A percentile compares a stretch with the other conserved stretches of the same genome.
Conservation (phyloP, 495 filamentous ascomycete species). For the Platismatia glauca region DNA sequence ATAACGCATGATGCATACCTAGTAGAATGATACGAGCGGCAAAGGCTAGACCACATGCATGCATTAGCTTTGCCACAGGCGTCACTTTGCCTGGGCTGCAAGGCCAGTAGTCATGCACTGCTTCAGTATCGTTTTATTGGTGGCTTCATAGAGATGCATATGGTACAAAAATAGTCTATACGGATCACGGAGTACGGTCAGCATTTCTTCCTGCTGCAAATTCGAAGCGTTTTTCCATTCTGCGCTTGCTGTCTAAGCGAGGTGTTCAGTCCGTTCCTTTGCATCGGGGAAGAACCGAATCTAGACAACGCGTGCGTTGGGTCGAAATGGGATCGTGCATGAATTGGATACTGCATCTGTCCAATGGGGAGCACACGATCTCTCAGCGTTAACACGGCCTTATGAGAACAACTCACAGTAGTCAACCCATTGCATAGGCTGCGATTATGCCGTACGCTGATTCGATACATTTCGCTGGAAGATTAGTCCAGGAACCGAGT, state of each 20-base stretch:
- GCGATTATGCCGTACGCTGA: not conserved
- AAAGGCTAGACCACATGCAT: constrained; percentile 1
- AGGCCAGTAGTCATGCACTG: not conserved
- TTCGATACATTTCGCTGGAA: not conserved
- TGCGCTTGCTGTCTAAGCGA: not conserved
- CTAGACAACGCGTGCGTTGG: not conserved
- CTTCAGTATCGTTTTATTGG: not conserved
- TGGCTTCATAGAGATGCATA: too few species aligned
- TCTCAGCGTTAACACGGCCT: not conserved
- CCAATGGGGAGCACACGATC: not conserved
- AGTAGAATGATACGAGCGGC: constrained; percentile 1
- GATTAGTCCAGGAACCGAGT: not conserved
- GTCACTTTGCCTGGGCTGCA: not conserved
- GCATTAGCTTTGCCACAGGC: not conserved
- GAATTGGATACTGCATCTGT: not conserved
- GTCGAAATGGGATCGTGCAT: not conserved
- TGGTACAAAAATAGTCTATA: too few species aligned
- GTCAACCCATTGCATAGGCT: too few species aligned
- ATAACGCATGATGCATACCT: not conserved
- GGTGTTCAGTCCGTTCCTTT: not conserved
- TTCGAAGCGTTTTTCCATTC: not conserved
- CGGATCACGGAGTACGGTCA: not conserved
- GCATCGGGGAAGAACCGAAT: not conserved
- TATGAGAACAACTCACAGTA: not conserved
- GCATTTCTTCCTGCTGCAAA: not conserved